A percentile compares a stretch with the other conserved stretches of the same genome.
phyloP scores from a whole-genome alignment of 164 flowering plant species.

The Dillenia suffruticosa region DNA sequence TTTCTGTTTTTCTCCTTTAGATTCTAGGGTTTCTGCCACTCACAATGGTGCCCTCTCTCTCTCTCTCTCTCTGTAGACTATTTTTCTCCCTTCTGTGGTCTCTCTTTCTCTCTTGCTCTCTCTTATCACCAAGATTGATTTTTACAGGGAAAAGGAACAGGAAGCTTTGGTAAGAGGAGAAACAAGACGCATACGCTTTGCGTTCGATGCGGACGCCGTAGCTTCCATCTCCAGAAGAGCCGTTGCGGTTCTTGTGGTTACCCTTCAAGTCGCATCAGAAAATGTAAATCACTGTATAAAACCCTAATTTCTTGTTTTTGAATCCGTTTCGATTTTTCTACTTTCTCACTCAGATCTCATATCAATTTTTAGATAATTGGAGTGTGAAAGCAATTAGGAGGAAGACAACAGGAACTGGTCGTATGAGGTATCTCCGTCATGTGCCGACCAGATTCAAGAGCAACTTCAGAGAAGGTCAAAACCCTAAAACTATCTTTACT shows the following conservation, averaged over 20 bases:
- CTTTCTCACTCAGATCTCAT: not conserved
- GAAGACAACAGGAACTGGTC: constrained; percentile 68
- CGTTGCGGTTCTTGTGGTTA: constrained; percentile 40
- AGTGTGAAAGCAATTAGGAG: constrained; percentile 62
- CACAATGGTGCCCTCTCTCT: not conserved
- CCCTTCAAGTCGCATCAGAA: constrained; percentile 34
- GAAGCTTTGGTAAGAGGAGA: constrained; percentile 49
- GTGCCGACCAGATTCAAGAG: constrained; percentile 59
- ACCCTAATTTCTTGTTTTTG: constrained; percentile 12
- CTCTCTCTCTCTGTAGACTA: no score
- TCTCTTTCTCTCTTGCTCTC: not conserved
- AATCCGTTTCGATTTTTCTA: not conserved
- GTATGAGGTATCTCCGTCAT: constrained; percentile 64
- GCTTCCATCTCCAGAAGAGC: constrained; percentile 53
- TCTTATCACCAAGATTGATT: not conserved
- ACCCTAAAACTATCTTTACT: no score
- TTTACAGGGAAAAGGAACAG: constrained; percentile 39
- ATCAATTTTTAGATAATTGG: constrained; percentile 47
- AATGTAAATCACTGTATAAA: constrained; percentile 21
- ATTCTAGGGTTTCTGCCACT: constrained; percentile 1
- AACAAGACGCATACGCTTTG: constrained; percentile 54
- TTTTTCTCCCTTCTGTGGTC: not conserved
- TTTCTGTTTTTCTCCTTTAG: not conserved
- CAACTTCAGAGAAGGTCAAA: constrained; percentile 57
- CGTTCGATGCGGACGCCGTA: constrained; percentile 44